phyloP scores from a whole-genome alignment of 441 rosid genomes.

The Aquilaria agallochum region DNA sequence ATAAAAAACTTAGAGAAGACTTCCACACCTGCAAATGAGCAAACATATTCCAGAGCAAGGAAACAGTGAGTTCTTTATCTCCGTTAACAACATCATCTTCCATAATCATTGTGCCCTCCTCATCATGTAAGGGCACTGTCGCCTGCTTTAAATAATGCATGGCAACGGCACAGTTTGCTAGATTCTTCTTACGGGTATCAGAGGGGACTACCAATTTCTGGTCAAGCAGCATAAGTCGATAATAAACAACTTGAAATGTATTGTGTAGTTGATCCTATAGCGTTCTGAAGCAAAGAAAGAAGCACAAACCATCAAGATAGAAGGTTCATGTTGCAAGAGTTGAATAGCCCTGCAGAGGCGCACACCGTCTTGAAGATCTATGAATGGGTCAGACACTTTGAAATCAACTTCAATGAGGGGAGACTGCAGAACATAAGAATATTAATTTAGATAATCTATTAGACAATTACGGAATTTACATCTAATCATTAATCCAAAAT shows the following conservation, averaged over 20 bases:
- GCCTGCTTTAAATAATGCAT: conserved; percentile 63
- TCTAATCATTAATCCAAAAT: neutral
- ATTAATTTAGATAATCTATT: conserved; percentile 5
- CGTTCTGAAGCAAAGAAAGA: neutral
- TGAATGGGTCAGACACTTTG: conserved; percentile 60
- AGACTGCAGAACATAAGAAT: conserved; percentile 40
- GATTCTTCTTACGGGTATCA: conserved; percentile 61
- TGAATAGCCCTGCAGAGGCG: conserved; percentile 90
- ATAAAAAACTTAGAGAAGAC: conserved; percentile 8
- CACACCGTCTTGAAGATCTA: conserved; percentile 89
- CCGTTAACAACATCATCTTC: conserved; percentile 74
- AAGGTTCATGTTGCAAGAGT: conserved; percentile 71
- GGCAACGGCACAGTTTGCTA: conserved; percentile 67
- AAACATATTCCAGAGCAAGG: conserved; percentile 91
- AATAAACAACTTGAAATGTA: conserved; percentile 11
- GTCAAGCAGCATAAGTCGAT: conserved; percentile 13
- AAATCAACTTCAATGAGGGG: conserved; percentile 72
- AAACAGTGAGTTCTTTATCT: conserved; percentile 79
- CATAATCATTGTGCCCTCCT: conserved; percentile 56
- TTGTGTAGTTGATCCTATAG: neutral
- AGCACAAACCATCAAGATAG: conserved; percentile 67
- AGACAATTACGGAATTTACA: neutral
- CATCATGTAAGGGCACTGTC: conserved; percentile 62
- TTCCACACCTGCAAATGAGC: conserved; percentile 71
- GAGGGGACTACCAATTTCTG: conserved; percentile 87